Base-by-base conservation (phyloP, 805 yeast genomes). In the Starmerella bombi region DNA sequence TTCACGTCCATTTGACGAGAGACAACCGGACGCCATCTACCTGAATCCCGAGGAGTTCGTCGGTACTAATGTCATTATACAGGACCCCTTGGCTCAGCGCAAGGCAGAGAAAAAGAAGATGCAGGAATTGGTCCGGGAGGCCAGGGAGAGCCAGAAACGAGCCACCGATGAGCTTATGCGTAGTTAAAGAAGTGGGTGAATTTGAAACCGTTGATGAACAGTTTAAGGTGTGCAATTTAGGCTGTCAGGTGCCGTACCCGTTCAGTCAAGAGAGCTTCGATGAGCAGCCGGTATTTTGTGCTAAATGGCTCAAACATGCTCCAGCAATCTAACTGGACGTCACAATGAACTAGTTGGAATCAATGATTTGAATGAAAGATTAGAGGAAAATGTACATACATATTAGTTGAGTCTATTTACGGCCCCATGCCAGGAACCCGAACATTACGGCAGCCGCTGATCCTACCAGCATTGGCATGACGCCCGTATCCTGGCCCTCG, bases 21-120 rank as follows among this genome's bases (percentile, higher is more conserved):
- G 75, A 55, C 72, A 75, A 52, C 85, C 91, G n/a, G 72, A 79
- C 52, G 88, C 83, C 22, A 72, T 82, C 41, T 74, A 75, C 45
- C 64, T 82, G 50, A 63, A 73, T 42, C 57, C 64, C 6, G 65
- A 64, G 22, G 76, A 72, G 34, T 80, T 74, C 53, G 64, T 60
- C 23, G 74, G 79, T 30, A 64, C 72, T 4, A 81, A 80, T 42
- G 43, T 60, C 23, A 48, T 47, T 1, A 25, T 59, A 46, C 62
- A 75, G 45, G 74, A 70, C 42, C 62, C 70, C 33, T 74, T 67
- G 51, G 65, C 67, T n/a, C 60, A 63, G 40, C 65, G 67, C 32
- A 58, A 59, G 43, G 64, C 67, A 42, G 72, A 71, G 54, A 61
- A 63, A 44, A 59, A 62, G 51, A 63, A 59, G 43, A 67, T 67